These are phyloP conservation scores for Sambucus nigra DNA, from an alignment of 129 eudicot genomes.

Conservation along the genomic window DNA sequence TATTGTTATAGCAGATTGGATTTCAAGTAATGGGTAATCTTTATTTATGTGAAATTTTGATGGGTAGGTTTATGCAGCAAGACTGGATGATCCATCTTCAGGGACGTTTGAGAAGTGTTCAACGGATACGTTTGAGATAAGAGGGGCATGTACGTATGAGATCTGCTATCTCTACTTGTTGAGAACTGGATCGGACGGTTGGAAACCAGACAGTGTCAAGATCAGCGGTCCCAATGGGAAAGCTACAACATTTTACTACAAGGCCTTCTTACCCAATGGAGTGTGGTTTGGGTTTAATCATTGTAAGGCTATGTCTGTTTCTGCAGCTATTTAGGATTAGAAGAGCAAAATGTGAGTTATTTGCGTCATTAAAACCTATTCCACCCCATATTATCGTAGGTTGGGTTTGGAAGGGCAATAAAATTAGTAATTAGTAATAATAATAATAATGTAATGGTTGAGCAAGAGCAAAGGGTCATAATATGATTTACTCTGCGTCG, in stretches of 20 bases:
- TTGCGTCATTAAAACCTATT: too few relatives aligned
- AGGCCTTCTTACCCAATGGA: conserved; percentile 15
- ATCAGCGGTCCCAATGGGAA: conserved; percentile 12
- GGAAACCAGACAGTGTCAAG: conserved; percentile 21
- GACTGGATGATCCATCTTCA: conserved; percentile 23
- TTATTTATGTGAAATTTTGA: neutral
- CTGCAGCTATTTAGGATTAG: conserved; percentile 15
- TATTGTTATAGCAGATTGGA: too few relatives aligned
- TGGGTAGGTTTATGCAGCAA: conserved; percentile 24
- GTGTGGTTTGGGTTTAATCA: conserved; percentile 33
- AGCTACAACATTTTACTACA: conserved; percentile 17
- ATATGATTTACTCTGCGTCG: too few relatives aligned
- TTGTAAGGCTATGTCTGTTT: conserved; percentile 14
- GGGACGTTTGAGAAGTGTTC: conserved; percentile 29
- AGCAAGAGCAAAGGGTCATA: too few relatives aligned
- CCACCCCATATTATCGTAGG: too few relatives aligned
- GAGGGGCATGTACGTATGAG: conserved; percentile 28
- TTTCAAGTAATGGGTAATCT: conserved; percentile 5
- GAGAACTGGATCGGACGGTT: conserved; percentile 30
- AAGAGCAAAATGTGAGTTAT: too few relatives aligned
- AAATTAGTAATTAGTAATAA: too few relatives aligned
- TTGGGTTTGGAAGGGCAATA: too few relatives aligned
- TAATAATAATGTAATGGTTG: too few relatives aligned
- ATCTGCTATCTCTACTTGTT: conserved; percentile 27
- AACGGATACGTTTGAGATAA: conserved; percentile 22